A percentile compares a stretch with the other conserved stretches of the same genome.
Evolutionary conservation across 257 asterid species (phyloP).

Genomic region (Datura wrightii): DNA sequence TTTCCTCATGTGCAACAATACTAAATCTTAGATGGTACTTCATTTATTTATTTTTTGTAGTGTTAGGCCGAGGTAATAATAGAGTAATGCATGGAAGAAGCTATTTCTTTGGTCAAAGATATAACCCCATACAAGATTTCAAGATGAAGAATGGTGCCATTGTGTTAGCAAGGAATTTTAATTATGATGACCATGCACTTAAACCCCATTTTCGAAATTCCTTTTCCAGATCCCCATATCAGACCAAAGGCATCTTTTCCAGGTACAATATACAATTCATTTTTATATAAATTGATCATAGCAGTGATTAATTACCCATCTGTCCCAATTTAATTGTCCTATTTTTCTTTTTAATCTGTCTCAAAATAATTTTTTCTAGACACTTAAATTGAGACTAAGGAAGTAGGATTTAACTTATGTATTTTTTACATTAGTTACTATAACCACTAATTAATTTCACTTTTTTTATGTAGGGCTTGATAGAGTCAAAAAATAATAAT

Average conservation of each 20-base stretch:
- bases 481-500: no score
- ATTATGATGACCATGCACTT: slow-evolving; percentile 28
- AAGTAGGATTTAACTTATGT: no score
- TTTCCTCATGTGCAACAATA: no score
- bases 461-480: no score
- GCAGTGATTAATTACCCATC: background rate
- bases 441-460: no score
- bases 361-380: no score
- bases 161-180: slow-evolving; percentile 43
- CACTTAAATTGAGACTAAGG: no score
- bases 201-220: slow-evolving; percentile 14
- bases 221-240: slow-evolving; percentile 32
- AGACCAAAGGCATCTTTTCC: slow-evolving; percentile 42
- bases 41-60: slow-evolving; percentile 43
- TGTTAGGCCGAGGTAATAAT: slow-evolving; percentile 61
- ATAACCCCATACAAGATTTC: slow-evolving; percentile 59
- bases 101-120: slow-evolving; percentile 44
- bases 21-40: background rate
- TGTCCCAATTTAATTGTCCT: no score
- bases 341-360: no score
- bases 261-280: slow-evolving; percentile 43
- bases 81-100: slow-evolving; percentile 56
- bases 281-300: no score
- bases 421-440: no score
- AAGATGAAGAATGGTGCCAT: slow-evolving; percentile 67